These are phyloP conservation scores for Boletus insuetus DNA, from an alignment of 768 basidiomycete species.

Conservation along the genomic window DNA sequence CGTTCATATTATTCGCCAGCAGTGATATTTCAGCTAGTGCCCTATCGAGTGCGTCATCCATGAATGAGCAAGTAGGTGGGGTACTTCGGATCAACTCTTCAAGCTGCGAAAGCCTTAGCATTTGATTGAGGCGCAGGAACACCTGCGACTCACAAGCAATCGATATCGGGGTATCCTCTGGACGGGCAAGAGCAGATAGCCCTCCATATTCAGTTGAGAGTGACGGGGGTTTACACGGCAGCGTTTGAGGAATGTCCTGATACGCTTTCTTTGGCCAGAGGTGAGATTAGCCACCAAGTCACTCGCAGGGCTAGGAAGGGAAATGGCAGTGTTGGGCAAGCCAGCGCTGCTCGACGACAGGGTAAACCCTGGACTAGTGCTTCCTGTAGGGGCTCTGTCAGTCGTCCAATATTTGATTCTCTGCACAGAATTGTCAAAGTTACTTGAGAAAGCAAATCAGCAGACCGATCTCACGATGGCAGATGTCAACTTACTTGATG, in stretches of 20 bases:
- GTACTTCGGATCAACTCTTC: slow-evolving; percentile 85
- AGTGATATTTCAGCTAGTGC: slow-evolving; percentile 86
- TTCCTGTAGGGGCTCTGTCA: slow-evolving; percentile 44
- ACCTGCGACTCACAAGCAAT: slow-evolving; percentile 64
- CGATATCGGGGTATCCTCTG: slow-evolving; percentile 98
- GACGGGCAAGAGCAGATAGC: slow-evolving; percentile 90
- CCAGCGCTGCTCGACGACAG: slow-evolving; percentile 59
- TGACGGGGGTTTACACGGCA: slow-evolving; percentile 88
- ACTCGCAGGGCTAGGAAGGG: slow-evolving; percentile 39
- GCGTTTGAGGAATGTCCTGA: slow-evolving; percentile 85
- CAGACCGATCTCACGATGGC: slow-evolving; percentile 1
- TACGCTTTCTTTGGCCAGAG: slow-evolving; percentile 81
- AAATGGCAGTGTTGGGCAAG: slow-evolving; percentile 51
- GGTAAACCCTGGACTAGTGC: slow-evolving; percentile 33
- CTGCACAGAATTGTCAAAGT: slow-evolving; percentile 90
- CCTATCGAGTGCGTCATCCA: slow-evolving; percentile 81
- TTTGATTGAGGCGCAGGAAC: not conserved
- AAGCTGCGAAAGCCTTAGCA: slow-evolving; percentile 39
- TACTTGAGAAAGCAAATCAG: slow-evolving; percentile 45
- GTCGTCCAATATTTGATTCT: slow-evolving; percentile 85
- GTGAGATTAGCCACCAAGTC: slow-evolving; percentile 57
- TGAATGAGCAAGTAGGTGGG: slow-evolving; percentile 71
- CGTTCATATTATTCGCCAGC: slow-evolving; percentile 94
- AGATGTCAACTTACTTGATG: slow-evolving; percentile 71
- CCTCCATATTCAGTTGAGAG: slow-evolving; percentile 91